Base-by-base conservation (phyloP, 2,329 filamentous ascomycete species). In the Davidsoniella virescens region DNA sequence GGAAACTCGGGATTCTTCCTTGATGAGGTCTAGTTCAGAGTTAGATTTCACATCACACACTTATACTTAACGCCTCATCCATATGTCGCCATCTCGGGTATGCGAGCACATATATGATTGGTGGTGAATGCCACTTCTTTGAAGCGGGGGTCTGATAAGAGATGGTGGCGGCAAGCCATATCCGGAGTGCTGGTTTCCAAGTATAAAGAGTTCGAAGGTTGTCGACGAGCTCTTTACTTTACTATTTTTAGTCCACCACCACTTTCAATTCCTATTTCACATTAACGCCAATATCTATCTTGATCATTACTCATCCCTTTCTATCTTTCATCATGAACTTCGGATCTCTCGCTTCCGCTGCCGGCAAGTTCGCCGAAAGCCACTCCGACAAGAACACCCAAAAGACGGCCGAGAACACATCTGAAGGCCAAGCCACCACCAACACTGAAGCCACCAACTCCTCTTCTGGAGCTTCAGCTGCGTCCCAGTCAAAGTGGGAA, bases 321-420 rank as follows among this genome's bases (percentile, higher is more conserved):
- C 14, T 10, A 16, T 33, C 23, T 25, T 40, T 25, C 25, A 54
- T 17, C 8, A 61, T 62, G 59, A 55, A 58, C 49, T 59, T 60
- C 46, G 48, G 55, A 55, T 56, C 57, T 52, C 42, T 60, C 42
- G 52, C 54, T 37, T 49, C 54, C 33, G 26, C 55, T 46, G 58
- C 56, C 40, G 44, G 57, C 52, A 52, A 56, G 49, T 57, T 59
- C 47, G 41, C 55, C 50, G 55, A 56, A 44, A 46, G 52, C 17
- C 33, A 53, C 8, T n/a, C 39, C 17, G 43, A 45, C 20, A 53
- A 49, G 14, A 46, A 42, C 43, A 39, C 37, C 36, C 18, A 18
- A 25, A 33, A 36, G 26, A 41, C 47, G 10, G 44, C 38, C 45
- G 18, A 46, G 41, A 51, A 47, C 39, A 45, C 44, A 40, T 37